These are phyloP conservation scores for Calonectria crousiana DNA, from an alignment of 2,329 filamentous ascomycete species.

Conservation along the genomic window DNA sequence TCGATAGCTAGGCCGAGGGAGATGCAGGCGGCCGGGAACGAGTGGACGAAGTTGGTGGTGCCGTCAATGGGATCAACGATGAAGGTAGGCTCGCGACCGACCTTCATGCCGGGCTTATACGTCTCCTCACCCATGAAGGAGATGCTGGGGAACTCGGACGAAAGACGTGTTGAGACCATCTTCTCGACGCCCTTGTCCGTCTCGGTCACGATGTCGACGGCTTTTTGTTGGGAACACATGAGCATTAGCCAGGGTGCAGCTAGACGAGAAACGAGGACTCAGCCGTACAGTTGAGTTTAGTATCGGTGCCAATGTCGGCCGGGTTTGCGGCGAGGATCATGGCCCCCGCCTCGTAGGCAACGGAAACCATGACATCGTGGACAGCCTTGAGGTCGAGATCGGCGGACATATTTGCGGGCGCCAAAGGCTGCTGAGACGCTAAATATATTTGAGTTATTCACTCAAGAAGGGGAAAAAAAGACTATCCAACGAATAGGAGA, in stretches of 20 bases:
- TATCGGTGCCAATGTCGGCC: conserved; percentile 66
- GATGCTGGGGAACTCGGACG: conserved; percentile 65
- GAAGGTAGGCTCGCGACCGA: conserved; percentile 79
- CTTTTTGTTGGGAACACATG: conserved; percentile 50
- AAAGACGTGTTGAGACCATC: conserved; percentile 68
- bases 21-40: conserved; percentile 80
- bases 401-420: conserved; percentile 56
- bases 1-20: conserved; percentile 79
- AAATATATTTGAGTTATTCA: not conserved
- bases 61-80: conserved; percentile 86
- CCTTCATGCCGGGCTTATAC: conserved; percentile 72
- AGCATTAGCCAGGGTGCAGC: conserved; percentile 12
- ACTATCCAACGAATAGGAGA: not conserved
- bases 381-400: conserved; percentile 71
- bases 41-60: conserved; percentile 85
- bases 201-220: conserved; percentile 77
- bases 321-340: conserved; percentile 75
- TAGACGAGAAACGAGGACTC: not conserved
- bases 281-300: conserved; percentile 74
- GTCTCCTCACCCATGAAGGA: conserved; percentile 83
- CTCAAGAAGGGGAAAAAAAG: too few relatives aligned
- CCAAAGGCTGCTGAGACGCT: not conserved
- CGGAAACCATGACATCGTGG: conserved; percentile 69
- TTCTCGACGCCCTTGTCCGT: conserved; percentile 75
- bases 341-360: conserved; percentile 73